These are phyloP conservation scores for Ogataea thermomethanolica DNA, from an alignment of 805 yeast genomes.

Conservation along the genomic window DNA sequence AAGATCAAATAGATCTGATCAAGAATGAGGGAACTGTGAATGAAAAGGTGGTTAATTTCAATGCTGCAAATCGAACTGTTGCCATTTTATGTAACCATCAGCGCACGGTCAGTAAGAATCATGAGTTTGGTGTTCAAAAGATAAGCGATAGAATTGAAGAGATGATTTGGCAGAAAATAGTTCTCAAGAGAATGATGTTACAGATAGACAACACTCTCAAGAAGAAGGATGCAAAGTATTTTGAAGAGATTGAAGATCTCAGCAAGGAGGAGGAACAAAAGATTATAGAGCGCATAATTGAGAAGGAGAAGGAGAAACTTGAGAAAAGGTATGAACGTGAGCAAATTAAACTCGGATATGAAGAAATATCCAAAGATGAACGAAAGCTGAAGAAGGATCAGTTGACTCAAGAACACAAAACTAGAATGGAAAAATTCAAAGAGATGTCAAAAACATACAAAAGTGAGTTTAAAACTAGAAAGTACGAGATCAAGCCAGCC, in stretches of 20 bases:
- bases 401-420: constrained; percentile 52
- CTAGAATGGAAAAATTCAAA: constrained; percentile 51
- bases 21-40: constrained; percentile 83
- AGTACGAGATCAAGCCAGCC: constrained; percentile 53
- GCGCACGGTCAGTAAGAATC: constrained; percentile 83
- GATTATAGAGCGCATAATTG: constrained; percentile 58
- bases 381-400: constrained; percentile 47
- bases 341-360: constrained; percentile 65
- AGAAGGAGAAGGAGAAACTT: constrained; percentile 61
- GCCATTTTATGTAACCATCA: constrained; percentile 97
- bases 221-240: constrained; percentile 53
- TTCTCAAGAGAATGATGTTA: constrained; percentile 67
- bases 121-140: constrained; percentile 75
- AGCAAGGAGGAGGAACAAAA: constrained; percentile 58
- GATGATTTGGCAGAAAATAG: constrained; percentile 77
- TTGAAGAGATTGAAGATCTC: constrained; percentile 65
- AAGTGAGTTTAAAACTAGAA: constrained; percentile 56
- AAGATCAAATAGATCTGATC: constrained; percentile 83
- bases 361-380: constrained; percentile 53
- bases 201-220: constrained; percentile 53
- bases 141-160: constrained; percentile 76
- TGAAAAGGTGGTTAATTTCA: constrained; percentile 82
- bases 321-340: constrained; percentile 69
- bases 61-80: constrained; percentile 93
- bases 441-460: constrained; percentile 49